phyloP scores from a whole-genome alignment of 2,329 filamentous ascomycete species.

The Clarireedia paspali region DNA sequence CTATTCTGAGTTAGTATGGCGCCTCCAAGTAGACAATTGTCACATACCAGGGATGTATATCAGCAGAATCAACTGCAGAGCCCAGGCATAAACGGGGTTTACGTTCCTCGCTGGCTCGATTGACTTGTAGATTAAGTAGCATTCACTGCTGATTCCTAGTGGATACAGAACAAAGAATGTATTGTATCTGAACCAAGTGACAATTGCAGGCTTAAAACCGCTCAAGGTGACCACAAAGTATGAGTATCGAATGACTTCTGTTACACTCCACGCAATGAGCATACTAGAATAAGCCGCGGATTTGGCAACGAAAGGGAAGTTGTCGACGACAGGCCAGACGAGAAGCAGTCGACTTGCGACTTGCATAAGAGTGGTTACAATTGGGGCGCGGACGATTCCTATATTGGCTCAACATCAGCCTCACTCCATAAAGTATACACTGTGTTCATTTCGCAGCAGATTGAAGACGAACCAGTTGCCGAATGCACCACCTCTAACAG shows the following conservation, averaged over 20 bases:
- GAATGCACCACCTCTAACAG: conserved; percentile 79
- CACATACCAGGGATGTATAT: conserved; percentile 73
- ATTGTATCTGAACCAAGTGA: conserved; percentile 84
- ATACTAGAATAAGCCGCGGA: conserved; percentile 64
- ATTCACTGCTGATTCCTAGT: conserved; percentile 83
- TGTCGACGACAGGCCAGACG: conserved; percentile 75
- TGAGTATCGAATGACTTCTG: conserved; percentile 87
- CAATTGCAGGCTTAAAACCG: conserved; percentile 50
- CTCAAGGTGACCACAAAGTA: conserved; percentile 76
- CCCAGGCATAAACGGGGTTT: conserved; percentile 44
- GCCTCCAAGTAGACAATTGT: background rate
- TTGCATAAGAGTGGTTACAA: conserved; percentile 84
- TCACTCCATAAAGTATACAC: background rate
- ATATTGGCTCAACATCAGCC: conserved; percentile 12
- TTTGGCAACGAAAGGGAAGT: conserved; percentile 59
- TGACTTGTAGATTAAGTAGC: conserved; percentile 67
- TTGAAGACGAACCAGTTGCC: conserved; percentile 52
- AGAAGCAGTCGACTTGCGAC: conserved; percentile 81
- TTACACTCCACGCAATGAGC: conserved; percentile 81
- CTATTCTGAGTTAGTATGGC: conserved; percentile 17
- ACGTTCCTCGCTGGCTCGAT: conserved; percentile 49
- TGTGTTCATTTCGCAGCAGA: background rate
- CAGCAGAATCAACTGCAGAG: conserved; percentile 57
- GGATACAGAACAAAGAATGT: conserved; percentile 92
- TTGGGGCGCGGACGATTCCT: conserved; percentile 80